Evolutionary conservation across 371 early-diverging fungal genomes (phyloP).

Genomic region (Sporodiniella umbellata): DNA sequence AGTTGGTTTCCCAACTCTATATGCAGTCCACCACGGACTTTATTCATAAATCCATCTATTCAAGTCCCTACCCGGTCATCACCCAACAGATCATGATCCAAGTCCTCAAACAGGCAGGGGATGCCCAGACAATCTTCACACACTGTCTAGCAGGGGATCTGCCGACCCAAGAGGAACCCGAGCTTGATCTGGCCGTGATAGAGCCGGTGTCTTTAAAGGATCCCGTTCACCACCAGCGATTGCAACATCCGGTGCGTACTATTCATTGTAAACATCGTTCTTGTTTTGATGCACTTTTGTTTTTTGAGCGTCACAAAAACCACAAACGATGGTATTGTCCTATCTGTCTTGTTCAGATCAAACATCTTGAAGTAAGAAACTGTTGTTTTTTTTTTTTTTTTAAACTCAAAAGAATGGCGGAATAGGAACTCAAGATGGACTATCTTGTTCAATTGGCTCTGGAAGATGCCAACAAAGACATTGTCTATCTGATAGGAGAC

Average conservation of each 20-base stretch:
- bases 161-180: constrained; percentile 2
- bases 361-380: constrained; percentile 16
- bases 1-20: constrained; percentile 20
- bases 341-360: constrained; percentile 23
- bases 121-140: constrained; percentile 10
- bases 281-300: constrained; percentile 18
- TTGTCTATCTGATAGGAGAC: constrained; percentile 6
- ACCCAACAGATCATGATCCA: constrained; percentile 13
- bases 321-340: constrained; percentile 22
- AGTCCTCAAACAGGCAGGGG: constrained; percentile 10
- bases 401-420: too few species aligned
- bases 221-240: constrained; percentile 2
- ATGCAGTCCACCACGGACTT: constrained; percentile 18
- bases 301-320: constrained; percentile 13
- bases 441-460: constrained; percentile 10
- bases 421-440: constrained; percentile 18
- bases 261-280: constrained; percentile 14
- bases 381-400: not conserved
- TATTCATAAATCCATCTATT: constrained; percentile 13
- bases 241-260: constrained; percentile 16
- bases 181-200: not conserved
- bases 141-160: constrained; percentile 3
- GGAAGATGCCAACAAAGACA: constrained; percentile 6
- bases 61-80: constrained; percentile 7
- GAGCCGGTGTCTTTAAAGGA: constrained; percentile 5